Evolutionary conservation across 345 rosid species (phyloP), one percentile per base, ranked within the genome.

Genomic region (Schrenkiella parvula): DNA sequence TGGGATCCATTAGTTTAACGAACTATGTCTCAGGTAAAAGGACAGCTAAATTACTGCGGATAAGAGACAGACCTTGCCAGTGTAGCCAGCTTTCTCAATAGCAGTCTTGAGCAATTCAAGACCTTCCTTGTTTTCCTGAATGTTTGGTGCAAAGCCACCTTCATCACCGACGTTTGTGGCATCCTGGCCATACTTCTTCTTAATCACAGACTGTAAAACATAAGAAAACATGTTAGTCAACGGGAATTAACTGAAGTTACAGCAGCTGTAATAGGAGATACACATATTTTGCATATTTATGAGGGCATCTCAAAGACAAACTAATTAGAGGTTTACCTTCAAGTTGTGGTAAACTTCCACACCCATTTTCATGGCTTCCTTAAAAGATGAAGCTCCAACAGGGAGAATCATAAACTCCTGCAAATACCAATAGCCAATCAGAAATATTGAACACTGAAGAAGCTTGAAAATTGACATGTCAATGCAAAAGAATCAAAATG

Each of bases 81-180:
- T 84, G 82, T 89, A 95, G 21, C 97, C 97, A 57, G 99, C 97
- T 82, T 89, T 89, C 26, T 82, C 96, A 60, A 93, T 93, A 72
- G 99, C 99, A 12, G 84, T 86, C 73, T 91, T 91, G 35, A 95
- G 95, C 80, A 95, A 78, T 78, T 95, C 99, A 31, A 95, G 91
- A 48, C 99, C 99, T 80, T 95, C 99, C 87, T 91, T 87, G 87
- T 95, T 95, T 76, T 95, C 99, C 96, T 95, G 98, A 79, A 95
- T 95, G 68, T 89, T 95, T 74, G 99, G 99, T 29, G 99, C 99
- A 60, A 91, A 89, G 39, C 99, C 99, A 73, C 97, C 99, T 78
- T 95, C 99, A 69, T 95, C 99, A 77, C 98, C 98, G 37, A 95
- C 99, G 64, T 95, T 95, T 8, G 96, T 91, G 22, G 99, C 99